A percentile compares a stretch with the other conserved stretches of the same genome.
These are phyloP conservation scores for Cystofilobasidium bisporidii DNA, from an alignment of 768 basidiomycete genomes.

Conservation along the genomic window DNA sequence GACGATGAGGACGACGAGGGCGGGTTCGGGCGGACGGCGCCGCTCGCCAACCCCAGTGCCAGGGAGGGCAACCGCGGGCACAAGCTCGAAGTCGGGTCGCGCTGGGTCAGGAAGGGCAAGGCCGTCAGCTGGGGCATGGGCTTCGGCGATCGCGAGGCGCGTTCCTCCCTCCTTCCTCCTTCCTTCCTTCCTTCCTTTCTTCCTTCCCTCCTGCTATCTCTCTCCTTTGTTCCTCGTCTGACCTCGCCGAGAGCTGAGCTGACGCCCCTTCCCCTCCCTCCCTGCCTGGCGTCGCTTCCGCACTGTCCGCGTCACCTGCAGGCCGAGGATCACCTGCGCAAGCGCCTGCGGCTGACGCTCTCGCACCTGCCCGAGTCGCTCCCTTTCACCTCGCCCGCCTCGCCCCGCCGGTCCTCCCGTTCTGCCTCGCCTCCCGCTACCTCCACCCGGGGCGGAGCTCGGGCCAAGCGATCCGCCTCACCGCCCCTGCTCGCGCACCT, in stretches of 20 bases:
- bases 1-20: neutral
- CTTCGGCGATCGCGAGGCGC: conserved; percentile 76
- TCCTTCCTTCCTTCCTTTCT: too few relatives aligned
- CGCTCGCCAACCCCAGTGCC: conserved; percentile 15
- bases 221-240: too few relatives aligned
- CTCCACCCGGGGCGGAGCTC: too few relatives aligned
- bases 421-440: neutral
- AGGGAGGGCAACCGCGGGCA: conserved; percentile 66
- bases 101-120: conserved; percentile 76
- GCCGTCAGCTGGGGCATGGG: conserved; percentile 73
- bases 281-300: too few relatives aligned
- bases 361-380: conserved; percentile 16
- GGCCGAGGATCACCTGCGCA: conserved; percentile 25
- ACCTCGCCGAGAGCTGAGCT: too few relatives aligned
- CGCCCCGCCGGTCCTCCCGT: neutral
- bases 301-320: neutral
- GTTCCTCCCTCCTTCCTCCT: neutral
- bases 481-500: conserved; percentile 46
- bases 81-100: conserved; percentile 61
- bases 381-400: neutral
- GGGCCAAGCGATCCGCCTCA: conserved; percentile 19
- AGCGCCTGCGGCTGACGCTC: conserved; percentile 23
- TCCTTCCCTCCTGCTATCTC: too few relatives aligned
- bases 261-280: too few relatives aligned
- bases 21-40: neutral